These are phyloP conservation scores for Simplicillium sp. DNA, from an alignment of 2,329 filamentous ascomycete species.

Conservation along the genomic window DNA sequence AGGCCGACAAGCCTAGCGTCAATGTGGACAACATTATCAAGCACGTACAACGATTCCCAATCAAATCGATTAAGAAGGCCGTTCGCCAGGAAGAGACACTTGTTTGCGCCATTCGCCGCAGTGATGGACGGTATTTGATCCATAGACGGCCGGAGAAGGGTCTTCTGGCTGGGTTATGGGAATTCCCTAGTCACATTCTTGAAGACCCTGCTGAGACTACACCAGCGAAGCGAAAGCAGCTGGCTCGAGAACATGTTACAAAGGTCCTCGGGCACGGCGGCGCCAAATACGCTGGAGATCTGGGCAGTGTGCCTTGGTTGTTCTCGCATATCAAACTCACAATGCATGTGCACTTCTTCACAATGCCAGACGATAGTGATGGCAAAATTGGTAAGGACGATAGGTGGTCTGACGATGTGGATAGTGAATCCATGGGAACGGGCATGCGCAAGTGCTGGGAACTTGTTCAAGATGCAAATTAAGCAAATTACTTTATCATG, in stretches of 20 bases:
- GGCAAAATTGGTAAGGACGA: slow-evolving; percentile 14
- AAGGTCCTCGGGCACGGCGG: slow-evolving; percentile 13
- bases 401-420: slow-evolving; percentile 28
- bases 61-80: slow-evolving; percentile 41
- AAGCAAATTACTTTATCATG: no score
- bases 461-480: slow-evolving; percentile 20
- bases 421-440: slow-evolving; percentile 45
- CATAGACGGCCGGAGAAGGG: slow-evolving; percentile 43
- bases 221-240: slow-evolving; percentile 21
- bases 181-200: slow-evolving; percentile 39
- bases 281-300: slow-evolving; percentile 25
- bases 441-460: slow-evolving; percentile 50
- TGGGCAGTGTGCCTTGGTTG: slow-evolving; percentile 46
- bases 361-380: slow-evolving; percentile 14
- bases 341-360: slow-evolving; percentile 47
- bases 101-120: slow-evolving; percentile 40
- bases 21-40: slow-evolving; percentile 26
- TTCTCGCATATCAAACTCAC: slow-evolving; percentile 48
- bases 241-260: slow-evolving; percentile 25
- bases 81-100: slow-evolving; percentile 41
- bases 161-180: slow-evolving; percentile 45
- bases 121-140: slow-evolving; percentile 35
- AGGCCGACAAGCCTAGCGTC: slow-evolving; percentile 8
- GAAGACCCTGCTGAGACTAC: slow-evolving; percentile 8
- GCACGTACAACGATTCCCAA: slow-evolving; percentile 41